Percentiles rank a stretch among this genome's conserved stretches.
Conservation (phyloP, 345 rosid species). For the Eucalyptus curtisii region DNA sequence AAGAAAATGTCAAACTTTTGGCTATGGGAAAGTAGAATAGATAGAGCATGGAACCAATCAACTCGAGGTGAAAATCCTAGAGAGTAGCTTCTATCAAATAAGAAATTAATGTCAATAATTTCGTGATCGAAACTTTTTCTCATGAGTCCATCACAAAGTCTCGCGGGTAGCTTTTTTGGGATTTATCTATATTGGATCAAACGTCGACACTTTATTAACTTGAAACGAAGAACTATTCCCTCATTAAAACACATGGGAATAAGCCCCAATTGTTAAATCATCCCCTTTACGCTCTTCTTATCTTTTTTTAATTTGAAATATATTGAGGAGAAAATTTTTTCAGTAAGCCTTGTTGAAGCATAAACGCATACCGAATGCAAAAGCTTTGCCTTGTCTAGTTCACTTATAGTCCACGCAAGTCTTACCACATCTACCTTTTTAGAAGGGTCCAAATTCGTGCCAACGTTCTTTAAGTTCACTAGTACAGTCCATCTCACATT, state of each 20-base stretch:
- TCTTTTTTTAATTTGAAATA: neutral
- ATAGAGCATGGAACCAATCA: neutral
- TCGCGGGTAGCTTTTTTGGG: accelerated
- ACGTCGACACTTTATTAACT: accelerated
- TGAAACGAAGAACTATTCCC: neutral
- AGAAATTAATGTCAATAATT: neutral
- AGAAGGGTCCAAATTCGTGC: neutral
- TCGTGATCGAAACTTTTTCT: no score
- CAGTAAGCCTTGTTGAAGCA: neutral
- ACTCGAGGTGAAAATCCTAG: neutral
- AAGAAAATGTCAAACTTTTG: no score
- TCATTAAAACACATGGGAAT: neutral
- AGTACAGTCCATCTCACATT: neutral
- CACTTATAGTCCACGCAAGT: neutral
- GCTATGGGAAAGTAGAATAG: neutral
- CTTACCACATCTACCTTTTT: neutral
- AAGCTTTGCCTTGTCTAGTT: neutral
- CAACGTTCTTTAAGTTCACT: neutral
- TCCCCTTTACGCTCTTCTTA: neutral
- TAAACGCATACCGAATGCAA: neutral
- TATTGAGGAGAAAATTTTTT: neutral
- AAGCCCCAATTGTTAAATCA: neutral
- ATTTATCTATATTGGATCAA: neutral
- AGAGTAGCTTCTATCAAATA: neutral
- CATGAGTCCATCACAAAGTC: neutral